Conservation (phyloP, 2,329 filamentous ascomycete genomes). For the Penicillium sp. region DNA sequence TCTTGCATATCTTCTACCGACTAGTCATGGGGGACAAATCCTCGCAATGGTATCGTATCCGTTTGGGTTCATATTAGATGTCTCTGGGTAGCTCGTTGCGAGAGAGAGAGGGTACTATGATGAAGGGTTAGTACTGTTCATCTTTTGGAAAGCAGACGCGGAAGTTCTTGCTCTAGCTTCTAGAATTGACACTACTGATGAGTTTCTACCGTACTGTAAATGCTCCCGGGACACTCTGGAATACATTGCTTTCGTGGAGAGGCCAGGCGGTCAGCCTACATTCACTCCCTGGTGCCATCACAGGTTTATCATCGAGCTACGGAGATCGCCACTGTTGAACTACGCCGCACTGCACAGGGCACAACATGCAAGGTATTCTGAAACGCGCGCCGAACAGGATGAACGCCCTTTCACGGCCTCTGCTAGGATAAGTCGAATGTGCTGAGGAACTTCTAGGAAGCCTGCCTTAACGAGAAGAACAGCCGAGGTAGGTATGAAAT, state of each 20-base stretch:
- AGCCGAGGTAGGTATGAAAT: no score
- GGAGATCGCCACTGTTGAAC: neutral
- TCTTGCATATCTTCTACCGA: constrained; percentile 24
- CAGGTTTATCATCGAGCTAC: neutral
- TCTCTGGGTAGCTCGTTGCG: neutral
- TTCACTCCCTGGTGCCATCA: no score
- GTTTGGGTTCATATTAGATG: neutral
- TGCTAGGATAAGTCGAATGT: neutral
- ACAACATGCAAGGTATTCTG: neutral
- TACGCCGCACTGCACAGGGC: neutral
- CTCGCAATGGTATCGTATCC: neutral
- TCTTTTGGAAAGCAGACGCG: no score
- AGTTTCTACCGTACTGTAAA: no score
- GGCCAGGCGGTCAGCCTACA: no score
- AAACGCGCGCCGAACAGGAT: neutral
- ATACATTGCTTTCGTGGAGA: no score
- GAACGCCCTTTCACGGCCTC: neutral
- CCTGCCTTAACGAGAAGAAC: neutral
- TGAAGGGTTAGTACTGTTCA: neutral
- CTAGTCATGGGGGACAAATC: constrained; percentile 5
- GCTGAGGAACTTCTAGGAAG: neutral
- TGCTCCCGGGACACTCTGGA: no score
- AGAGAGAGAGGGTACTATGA: neutral
- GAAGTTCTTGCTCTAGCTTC: no score
- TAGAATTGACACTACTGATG: no score